phyloP scores from a whole-genome alignment of 345 rosid species.

The Hypericum androsaemum region DNA sequence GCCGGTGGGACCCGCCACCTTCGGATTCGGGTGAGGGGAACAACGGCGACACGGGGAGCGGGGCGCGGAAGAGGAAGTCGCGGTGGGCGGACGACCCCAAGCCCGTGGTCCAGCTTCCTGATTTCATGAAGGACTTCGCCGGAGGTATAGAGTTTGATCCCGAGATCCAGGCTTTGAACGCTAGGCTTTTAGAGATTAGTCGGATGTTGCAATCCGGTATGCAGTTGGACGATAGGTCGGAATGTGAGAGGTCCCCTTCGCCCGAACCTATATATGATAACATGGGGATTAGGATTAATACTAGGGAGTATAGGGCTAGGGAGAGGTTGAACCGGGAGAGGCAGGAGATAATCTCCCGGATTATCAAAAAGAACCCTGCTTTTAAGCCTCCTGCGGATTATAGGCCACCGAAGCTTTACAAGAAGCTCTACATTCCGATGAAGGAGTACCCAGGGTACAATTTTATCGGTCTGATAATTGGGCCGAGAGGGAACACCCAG shows the following conservation, averaged over 20 bases:
- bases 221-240: conserved; percentile 78
- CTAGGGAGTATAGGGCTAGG: conserved; percentile 79
- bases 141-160: conserved; percentile 97
- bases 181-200: conserved; percentile 74
- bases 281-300: conserved; percentile 82
- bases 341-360: conserved; percentile 86
- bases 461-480: conserved; percentile 86
- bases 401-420: conserved; percentile 88
- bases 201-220: conserved; percentile 68
- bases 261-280: conserved; percentile 93
- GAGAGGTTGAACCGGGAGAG: conserved; percentile 84
- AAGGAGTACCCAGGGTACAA: conserved; percentile 91
- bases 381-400: conserved; percentile 97
- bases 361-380: conserved; percentile 78
- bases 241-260: conserved; percentile 92
- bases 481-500: conserved; percentile 94
- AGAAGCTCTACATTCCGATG: conserved; percentile 93
- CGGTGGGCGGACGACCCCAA: conserved; percentile 95
- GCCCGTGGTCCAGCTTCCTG: conserved; percentile 77
- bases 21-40: conserved; percentile 5
- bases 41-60: conserved; percentile 36
- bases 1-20: conserved; percentile 81
- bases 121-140: conserved; percentile 75
- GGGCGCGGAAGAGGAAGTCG: conserved; percentile 65
- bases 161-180: conserved; percentile 78